A percentile compares a stretch with the other conserved stretches of the same genome.
phyloP scores from a whole-genome alignment of 2,329 filamentous ascomycete species.

The Westerdykella aurantiaca region DNA sequence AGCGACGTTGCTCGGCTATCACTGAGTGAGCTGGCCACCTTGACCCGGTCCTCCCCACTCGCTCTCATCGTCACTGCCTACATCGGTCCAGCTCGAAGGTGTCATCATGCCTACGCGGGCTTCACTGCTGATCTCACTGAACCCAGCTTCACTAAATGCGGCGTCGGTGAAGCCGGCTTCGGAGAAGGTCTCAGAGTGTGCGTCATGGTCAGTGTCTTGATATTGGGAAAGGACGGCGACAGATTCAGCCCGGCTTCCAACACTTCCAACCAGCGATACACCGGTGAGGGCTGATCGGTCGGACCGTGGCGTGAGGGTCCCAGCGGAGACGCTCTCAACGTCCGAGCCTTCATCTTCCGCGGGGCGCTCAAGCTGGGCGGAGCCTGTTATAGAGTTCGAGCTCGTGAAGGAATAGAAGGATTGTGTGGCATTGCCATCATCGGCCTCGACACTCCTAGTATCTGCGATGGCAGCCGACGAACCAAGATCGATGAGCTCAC shows the following conservation, averaged over 20 bases:
- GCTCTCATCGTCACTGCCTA: slow-evolving; percentile 37
- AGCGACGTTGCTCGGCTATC: background rate
- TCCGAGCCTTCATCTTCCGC: slow-evolving; percentile 15
- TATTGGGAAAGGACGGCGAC: slow-evolving; percentile 33
- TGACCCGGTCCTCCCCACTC: slow-evolving; percentile 29
- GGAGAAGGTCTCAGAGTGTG: slow-evolving; percentile 31
- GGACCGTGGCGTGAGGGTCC: slow-evolving; percentile 36
- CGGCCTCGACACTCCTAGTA: slow-evolving; percentile 5
- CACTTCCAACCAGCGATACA: slow-evolving; percentile 16
- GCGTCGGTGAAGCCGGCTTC: slow-evolving; percentile 35
- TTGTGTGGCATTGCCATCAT: slow-evolving; percentile 19
- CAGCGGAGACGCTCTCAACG: slow-evolving; percentile 28
- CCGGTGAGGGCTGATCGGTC: slow-evolving; percentile 27
- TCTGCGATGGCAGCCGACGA: slow-evolving; percentile 18
- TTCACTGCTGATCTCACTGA: slow-evolving; percentile 24
- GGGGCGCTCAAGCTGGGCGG: slow-evolving; percentile 6
- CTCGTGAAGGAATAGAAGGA: slow-evolving; percentile 36
- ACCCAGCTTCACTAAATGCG: slow-evolving; percentile 28
- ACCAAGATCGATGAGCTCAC: slow-evolving; percentile 30
- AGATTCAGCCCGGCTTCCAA: slow-evolving; percentile 28
- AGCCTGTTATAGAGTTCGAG: slow-evolving; percentile 10
- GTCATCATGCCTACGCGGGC: slow-evolving; percentile 31
- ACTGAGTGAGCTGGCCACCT: slow-evolving; percentile 26
- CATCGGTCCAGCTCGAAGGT: slow-evolving; percentile 37
- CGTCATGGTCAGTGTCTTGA: slow-evolving; percentile 30